These are phyloP conservation scores for Fraxinus ornus DNA, from an alignment of 305 asterid genomes.

Conservation along the genomic window DNA sequence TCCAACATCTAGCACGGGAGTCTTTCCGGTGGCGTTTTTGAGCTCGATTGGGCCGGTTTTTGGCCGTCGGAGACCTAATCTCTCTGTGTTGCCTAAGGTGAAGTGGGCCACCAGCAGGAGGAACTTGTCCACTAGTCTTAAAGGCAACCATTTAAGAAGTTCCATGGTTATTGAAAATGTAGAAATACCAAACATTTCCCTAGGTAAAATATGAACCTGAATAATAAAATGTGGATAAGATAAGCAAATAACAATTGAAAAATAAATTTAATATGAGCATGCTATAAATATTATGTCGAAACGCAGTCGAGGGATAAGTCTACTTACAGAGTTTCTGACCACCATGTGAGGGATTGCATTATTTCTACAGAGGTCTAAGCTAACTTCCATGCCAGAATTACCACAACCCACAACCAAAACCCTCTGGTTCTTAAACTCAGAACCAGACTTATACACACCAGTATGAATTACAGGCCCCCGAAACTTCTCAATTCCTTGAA, in stretches of 20 bases:
- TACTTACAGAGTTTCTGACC: slow-evolving; percentile 74
- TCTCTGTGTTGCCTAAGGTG: slow-evolving; percentile 58
- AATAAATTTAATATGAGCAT: background rate
- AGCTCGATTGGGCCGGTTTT: slow-evolving; percentile 89
- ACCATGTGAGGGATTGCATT: slow-evolving; percentile 72
- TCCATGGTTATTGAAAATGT: slow-evolving; percentile 69
- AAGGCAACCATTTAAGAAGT: slow-evolving; percentile 75
- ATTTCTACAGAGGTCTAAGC: slow-evolving; percentile 69
- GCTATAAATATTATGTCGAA: background rate
- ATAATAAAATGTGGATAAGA: background rate
- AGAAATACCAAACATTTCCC: slow-evolving; percentile 81
- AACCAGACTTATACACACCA: slow-evolving; percentile 58
- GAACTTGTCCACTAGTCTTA: slow-evolving; percentile 67
- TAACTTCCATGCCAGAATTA: slow-evolving; percentile 95
- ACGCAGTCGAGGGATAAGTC: background rate
- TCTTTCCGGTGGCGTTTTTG: slow-evolving; percentile 84
- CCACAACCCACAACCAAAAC: slow-evolving; percentile 88
- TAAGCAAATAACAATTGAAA: background rate
- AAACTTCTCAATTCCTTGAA: slow-evolving; percentile 56
- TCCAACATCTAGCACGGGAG: slow-evolving; percentile 91
- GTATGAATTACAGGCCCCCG: slow-evolving; percentile 64
- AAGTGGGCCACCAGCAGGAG: slow-evolving; percentile 52
- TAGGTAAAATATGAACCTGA: slow-evolving; percentile 82
- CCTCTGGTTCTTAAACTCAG: slow-evolving; percentile 41
- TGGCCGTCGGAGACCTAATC: slow-evolving; percentile 73